Conservation (phyloP, 495 filamentous ascomycete species). For the Podospora pseudopauciseta region DNA sequence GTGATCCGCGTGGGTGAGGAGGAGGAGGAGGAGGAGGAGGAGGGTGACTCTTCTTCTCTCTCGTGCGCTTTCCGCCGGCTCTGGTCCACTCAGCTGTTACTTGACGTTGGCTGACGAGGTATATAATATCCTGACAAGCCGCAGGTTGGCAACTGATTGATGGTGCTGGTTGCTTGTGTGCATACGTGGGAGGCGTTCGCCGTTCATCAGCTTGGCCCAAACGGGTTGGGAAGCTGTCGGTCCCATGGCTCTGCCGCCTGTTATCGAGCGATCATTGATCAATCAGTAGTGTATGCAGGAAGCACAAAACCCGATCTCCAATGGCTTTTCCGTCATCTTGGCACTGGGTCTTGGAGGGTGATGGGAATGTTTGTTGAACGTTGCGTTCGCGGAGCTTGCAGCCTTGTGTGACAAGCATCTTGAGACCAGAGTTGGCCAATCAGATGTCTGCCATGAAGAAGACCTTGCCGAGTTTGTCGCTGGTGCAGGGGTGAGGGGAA, state of each 20-base stretch:
- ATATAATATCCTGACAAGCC: background rate
- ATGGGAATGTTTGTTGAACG: conserved; percentile 13
- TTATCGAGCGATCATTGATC: background rate
- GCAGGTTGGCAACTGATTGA: background rate
- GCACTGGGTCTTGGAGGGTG: conserved; percentile 10
- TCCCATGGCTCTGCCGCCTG: background rate
- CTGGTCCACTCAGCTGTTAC: background rate
- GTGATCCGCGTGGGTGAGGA: background rate
- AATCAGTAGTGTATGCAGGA: background rate
- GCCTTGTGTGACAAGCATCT: conserved; percentile 10
- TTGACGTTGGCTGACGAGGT: background rate
- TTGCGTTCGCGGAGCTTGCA: conserved; percentile 5
- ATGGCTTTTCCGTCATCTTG: conserved; percentile 7
- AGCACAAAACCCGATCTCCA: background rate
- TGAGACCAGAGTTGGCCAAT: background rate
- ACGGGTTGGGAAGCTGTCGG: background rate
- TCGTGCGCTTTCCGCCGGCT: background rate
- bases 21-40: background rate
- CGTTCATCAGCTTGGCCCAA: background rate
- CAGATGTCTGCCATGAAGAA: background rate
- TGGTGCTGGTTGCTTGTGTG: background rate
- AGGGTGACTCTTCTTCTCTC: background rate
- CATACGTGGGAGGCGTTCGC: background rate
- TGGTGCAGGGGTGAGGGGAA: conserved; percentile 2
- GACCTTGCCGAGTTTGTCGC: background rate